Percentiles rank a stretch among this genome's conserved stretches.
phyloP scores from a whole-genome alignment of 2,329 filamentous ascomycete species.

The Epichloe sp. region DNA sequence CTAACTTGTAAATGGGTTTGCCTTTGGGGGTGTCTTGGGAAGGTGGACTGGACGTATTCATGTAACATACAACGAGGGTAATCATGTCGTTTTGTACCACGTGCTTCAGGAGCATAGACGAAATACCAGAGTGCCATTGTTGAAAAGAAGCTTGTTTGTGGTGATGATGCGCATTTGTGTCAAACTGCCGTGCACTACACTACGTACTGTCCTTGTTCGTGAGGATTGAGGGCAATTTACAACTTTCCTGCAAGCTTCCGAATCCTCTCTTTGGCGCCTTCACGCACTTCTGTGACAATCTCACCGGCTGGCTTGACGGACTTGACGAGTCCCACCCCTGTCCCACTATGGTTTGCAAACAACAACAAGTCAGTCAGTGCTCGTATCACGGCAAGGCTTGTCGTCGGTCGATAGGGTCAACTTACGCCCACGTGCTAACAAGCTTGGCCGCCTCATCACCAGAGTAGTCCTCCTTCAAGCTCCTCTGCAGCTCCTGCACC shows the following conservation, averaged over 20 bases:
- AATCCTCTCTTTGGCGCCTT: constrained; percentile 23
- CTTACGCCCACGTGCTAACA: constrained; percentile 26
- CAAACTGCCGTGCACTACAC: too few species aligned
- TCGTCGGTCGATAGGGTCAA: constrained; percentile 4
- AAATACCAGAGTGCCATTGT: constrained; percentile 3
- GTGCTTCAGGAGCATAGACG: constrained; percentile 8
- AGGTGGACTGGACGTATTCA: background rate
- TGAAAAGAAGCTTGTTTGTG: background rate
- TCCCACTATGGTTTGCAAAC: constrained; percentile 18
- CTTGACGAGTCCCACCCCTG: constrained; percentile 32
- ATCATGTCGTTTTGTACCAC: constrained; percentile 3
- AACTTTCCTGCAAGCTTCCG: constrained; percentile 12
- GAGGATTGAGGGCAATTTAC: background rate
- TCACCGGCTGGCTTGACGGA: constrained; percentile 26
- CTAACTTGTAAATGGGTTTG: constrained; percentile 55
- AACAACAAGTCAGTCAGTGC: background rate
- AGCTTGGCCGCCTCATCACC: constrained; percentile 20
- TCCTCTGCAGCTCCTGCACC: constrained; percentile 28
- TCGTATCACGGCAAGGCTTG: background rate
- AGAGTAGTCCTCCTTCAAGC: constrained; percentile 24
- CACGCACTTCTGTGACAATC: constrained; percentile 28
- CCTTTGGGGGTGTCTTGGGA: background rate
- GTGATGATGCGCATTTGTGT: background rate
- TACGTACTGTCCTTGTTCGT: too few species aligned
- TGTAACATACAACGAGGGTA: constrained; percentile 2